Evolutionary conservation across 1,284 basidiomycete genomes (phyloP), one percentile per base, ranked within the genome.

Genomic region (Cryptococcus wingfieldii): DNA sequence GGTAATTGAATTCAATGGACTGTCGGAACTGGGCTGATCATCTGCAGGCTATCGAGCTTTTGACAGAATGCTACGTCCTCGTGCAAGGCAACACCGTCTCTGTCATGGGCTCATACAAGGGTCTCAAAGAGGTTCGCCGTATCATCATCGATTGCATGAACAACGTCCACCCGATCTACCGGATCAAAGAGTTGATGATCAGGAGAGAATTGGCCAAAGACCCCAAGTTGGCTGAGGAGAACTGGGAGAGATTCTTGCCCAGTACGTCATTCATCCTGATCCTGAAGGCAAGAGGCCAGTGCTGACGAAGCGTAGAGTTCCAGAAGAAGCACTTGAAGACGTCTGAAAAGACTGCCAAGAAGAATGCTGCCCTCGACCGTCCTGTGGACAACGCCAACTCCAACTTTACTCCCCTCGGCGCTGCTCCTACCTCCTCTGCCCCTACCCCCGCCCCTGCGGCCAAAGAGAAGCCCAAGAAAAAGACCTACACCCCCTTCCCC

Each of bases 121-220:
- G 89, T 0, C 79, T 99, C 41, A 98, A 98, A 75, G 94, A 98
- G 74, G 95, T 98, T 4, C 83, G 96, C 54, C 78, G 94, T 57
- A 97, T 98, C 65, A 85, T 99, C 28, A 77, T 98, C 50, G 96
- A 99, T 75, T 99, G 96, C 79, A 96, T 99, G 91, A 95, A 90
- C 79, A 99, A 99, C 72, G 89, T 98, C 51, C 96, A 99, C 71
- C 96, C 96, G 3, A 98, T 99, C 71, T 99, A 99, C 75, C 87
- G 94, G 64, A 99, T 99, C 79, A 99, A 99, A 90, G 96, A 98
- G 78, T 83, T 99, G 47, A 99, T 99, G 96, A 95, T 99, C 70
- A 88, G 92, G 58, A 87, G 95, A 48, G 96, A 99, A 78, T 83
- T 99, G 6, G 93, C 95, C 14, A 98, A 98, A 79, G 96, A 99